A percentile compares a stretch with the other conserved stretches of the same genome.
phyloP scores from a whole-genome alignment of 305 asterid genomes.

The Fraxinus sp. region DNA sequence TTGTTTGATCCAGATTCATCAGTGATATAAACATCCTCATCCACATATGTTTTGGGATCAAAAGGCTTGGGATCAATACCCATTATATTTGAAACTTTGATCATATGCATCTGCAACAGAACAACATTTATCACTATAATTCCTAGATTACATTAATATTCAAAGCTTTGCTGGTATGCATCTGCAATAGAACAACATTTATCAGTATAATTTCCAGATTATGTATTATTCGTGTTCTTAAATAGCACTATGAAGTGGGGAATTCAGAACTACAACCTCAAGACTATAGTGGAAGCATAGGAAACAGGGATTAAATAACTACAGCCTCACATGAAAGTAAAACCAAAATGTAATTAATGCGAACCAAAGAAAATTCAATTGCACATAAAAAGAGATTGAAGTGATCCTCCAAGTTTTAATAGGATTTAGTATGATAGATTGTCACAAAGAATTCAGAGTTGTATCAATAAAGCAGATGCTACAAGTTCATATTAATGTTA shows the following conservation, averaged over 20 bases:
- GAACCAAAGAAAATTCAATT: not conserved
- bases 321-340: not conserved
- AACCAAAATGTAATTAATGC: not conserved
- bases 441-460: no score
- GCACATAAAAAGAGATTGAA: not conserved
- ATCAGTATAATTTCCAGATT: not conserved
- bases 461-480: not conserved
- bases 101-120: constrained; percentile 89
- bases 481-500: not conserved
- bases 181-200: constrained; percentile 53
- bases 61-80: constrained; percentile 94
- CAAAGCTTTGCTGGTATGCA: no score
- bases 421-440: no score
- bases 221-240: not conserved
- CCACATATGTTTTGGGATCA: constrained; percentile 82
- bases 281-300: no score
- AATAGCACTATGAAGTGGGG: not conserved
- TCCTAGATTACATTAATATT: no score
- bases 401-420: not conserved
- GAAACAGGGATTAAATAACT: not conserved
- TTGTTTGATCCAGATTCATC: constrained; percentile 92
- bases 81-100: constrained; percentile 97
- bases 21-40: constrained; percentile 78
- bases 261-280: no score
- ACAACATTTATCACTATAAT: constrained; percentile 1